Conservation (phyloP, 176 grass and related monocot species). For the Avena sativa region DNA sequence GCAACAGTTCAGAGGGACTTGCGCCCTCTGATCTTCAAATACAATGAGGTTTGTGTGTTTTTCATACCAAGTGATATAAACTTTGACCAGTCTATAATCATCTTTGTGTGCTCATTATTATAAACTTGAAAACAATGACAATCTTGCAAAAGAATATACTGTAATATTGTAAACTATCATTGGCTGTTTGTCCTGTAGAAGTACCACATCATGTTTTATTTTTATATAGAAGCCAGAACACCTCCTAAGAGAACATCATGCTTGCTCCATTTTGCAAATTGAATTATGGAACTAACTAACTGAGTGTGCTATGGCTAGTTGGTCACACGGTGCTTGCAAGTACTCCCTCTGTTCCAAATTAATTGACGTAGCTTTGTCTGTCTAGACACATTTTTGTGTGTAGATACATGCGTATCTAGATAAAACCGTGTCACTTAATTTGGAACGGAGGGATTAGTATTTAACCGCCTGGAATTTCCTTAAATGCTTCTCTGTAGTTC, state of each 20-base stretch:
- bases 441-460: not conserved
- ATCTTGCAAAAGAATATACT: not conserved
- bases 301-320: not conserved
- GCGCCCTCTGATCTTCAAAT: constrained; percentile 92
- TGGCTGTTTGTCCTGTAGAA: not conserved
- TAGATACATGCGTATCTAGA: too few species aligned
- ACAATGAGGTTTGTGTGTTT: constrained; percentile 73
- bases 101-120: constrained; percentile 21
- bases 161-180: constrained; percentile 3
- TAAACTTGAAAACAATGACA: not conserved
- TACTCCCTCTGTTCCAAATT: too few species aligned
- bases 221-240: not conserved
- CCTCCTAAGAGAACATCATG: not conserved
- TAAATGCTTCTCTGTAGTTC: not conserved
- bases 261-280: constrained; percentile 5
- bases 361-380: too few species aligned
- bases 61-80: constrained; percentile 14
- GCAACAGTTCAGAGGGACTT: constrained; percentile 73
- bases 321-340: not conserved
- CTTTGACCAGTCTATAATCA: constrained; percentile 19
- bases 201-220: not conserved
- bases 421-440: too few species aligned
- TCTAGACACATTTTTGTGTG: too few species aligned
- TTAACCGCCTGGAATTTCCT: not conserved
- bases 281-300: constrained; percentile 3